A percentile compares a stretch with the other conserved stretches of the same genome.
phyloP scores from a whole-genome alignment of 2,329 filamentous ascomycete species.

The Gremmenia infestans region DNA sequence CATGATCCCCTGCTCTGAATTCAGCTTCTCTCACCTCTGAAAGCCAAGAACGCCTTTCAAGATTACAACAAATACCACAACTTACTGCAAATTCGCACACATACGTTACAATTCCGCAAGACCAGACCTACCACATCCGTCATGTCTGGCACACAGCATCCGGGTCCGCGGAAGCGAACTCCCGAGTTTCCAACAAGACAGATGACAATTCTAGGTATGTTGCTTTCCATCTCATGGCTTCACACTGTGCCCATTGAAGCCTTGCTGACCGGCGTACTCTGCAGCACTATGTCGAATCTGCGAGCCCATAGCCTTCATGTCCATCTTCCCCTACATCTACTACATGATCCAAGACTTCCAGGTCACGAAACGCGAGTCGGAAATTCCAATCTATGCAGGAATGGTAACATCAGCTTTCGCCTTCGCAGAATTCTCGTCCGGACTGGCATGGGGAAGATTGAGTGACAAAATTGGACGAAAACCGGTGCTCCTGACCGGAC shows the following conservation, averaged over 20 bases:
- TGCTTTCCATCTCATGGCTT: background rate
- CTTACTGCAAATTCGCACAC: background rate
- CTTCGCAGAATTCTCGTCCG: constrained; percentile 89
- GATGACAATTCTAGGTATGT: constrained; percentile 50
- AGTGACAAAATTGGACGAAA: constrained; percentile 92
- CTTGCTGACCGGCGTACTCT: background rate
- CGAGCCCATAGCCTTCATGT: constrained; percentile 99
- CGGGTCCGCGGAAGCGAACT: constrained; percentile 30
- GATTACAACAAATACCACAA: constrained; percentile 1
- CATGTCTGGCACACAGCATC: constrained; percentile 22
- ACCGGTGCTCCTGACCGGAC: constrained; percentile 82
- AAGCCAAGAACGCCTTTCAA: background rate
- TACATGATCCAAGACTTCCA: constrained; percentile 94
- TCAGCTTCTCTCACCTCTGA: background rate
- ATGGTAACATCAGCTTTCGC: constrained; percentile 97
- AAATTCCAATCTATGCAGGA: constrained; percentile 88
- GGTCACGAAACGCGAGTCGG: constrained; percentile 70
- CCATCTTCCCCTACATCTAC: constrained; percentile 97
- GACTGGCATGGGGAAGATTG: constrained; percentile 86
- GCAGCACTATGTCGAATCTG: constrained; percentile 89
- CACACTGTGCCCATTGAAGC: background rate
- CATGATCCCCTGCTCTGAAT: constrained; percentile 17
- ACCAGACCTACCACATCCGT: constrained; percentile 9
- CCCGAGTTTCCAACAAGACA: constrained; percentile 40
- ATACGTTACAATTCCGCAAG: background rate